phyloP scores from a whole-genome alignment of 352 stramenopile genomes.

The Phytophthora boehmeriae region DNA sequence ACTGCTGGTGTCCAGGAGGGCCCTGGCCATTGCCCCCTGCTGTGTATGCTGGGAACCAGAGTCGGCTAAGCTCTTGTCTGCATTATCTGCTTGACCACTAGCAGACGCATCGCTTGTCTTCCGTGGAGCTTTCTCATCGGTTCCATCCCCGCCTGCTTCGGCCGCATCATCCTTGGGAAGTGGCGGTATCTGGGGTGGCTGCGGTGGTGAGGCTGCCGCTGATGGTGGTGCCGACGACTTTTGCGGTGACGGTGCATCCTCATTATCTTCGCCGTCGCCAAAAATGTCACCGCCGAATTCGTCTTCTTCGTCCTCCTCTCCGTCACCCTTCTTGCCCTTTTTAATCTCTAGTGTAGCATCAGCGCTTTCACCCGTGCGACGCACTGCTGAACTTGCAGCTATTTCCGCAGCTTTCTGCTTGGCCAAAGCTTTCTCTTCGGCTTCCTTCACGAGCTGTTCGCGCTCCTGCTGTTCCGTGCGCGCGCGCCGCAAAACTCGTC shows the following conservation, averaged over 20 bases:
- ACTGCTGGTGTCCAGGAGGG: conserved; percentile 25
- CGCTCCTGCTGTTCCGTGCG: conserved; percentile 85
- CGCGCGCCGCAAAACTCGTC: conserved; percentile 83
- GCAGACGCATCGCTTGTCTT: conserved; percentile 31
- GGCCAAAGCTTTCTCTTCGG: conserved; percentile 77
- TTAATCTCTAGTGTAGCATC: conserved; percentile 88
- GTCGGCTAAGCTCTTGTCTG: conserved; percentile 26
- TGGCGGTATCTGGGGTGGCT: conserved; percentile 43
- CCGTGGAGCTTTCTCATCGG: conserved; percentile 8
- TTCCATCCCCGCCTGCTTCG: conserved; percentile 8
- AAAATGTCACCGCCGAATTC: conserved; percentile 90
- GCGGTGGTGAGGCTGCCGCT: conserved; percentile 25
- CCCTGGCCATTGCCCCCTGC: conserved; percentile 36
- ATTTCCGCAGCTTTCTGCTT: conserved; percentile 80
- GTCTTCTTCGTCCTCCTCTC: conserved; percentile 78
- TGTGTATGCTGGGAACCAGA: conserved; percentile 29
- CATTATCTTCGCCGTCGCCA: conserved; percentile 63
- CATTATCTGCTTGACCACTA: conserved; percentile 23
- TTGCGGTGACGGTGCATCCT: conserved; percentile 28
- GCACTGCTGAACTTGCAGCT: conserved; percentile 48
- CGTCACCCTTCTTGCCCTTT: conserved; percentile 78
- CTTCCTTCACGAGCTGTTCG: conserved; percentile 85
- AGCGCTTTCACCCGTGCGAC: conserved; percentile 69
- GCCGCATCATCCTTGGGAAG: conserved; percentile 37
- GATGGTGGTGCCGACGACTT: conserved; percentile 18